Conservation (phyloP, 2,329 filamentous ascomycete genomes). For the Colletotrichum limetticola region DNA sequence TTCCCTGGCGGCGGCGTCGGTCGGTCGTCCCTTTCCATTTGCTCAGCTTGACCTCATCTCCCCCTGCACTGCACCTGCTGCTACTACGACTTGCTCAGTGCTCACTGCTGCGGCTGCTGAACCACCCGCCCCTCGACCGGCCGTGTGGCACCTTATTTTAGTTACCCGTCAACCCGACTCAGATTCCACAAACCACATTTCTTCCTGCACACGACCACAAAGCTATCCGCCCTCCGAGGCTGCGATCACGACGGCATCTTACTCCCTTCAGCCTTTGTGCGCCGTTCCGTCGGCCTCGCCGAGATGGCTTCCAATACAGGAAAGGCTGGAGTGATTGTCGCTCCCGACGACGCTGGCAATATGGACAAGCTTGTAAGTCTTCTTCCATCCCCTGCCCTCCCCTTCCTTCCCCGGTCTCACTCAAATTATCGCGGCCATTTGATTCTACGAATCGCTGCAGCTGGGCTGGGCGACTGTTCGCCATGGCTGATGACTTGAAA, state of each 20-base stretch:
- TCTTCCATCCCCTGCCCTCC: neutral
- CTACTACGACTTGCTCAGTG: neutral
- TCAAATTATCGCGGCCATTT: neutral
- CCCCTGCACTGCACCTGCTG: neutral
- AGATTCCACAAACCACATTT: constrained; percentile 30
- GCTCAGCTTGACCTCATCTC: constrained; percentile 12
- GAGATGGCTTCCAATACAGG: constrained; percentile 57
- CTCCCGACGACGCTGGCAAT: constrained; percentile 60
- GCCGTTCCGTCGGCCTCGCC: constrained; percentile 20
- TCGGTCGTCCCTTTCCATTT: neutral
- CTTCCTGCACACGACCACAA: constrained; percentile 29
- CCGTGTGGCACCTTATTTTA: constrained; percentile 35
- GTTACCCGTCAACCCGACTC: constrained; percentile 32
- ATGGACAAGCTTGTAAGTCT: constrained; percentile 71
- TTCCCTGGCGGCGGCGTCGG: neutral
- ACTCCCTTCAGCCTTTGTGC: constrained; percentile 14
- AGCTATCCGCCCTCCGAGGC: constrained; percentile 27
- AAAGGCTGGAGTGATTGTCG: constrained; percentile 67
- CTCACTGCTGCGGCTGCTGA: neutral
- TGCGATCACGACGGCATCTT: constrained; percentile 25
- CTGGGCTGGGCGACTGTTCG: neutral
- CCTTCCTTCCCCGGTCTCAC: neutral
- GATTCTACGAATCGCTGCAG: neutral
- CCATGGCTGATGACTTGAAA: neutral
- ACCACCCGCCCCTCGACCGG: constrained; percentile 24